A percentile compares a stretch with the other conserved stretches of the same genome.
phyloP scores from a whole-genome alignment of 371 early-diverging fungal genomes.

The Saksenaea oblongispora region DNA sequence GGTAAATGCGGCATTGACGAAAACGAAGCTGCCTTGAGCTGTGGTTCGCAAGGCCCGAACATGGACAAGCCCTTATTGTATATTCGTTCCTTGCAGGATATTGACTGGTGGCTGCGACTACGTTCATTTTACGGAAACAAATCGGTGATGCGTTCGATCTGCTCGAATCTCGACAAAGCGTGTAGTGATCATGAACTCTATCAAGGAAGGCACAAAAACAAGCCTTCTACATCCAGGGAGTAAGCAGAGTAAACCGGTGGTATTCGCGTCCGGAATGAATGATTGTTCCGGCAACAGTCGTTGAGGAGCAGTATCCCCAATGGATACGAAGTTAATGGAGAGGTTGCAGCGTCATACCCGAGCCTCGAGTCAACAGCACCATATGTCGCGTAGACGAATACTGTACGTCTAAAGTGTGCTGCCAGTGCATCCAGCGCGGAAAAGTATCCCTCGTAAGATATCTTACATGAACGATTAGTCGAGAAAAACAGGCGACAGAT shows the following conservation, averaged over 20 bases:
- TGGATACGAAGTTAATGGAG: not conserved
- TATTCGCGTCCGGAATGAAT: not conserved
- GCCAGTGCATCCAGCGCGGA: not conserved
- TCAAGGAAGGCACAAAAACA: not conserved
- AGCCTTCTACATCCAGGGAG: not conserved
- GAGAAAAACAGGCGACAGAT: not conserved
- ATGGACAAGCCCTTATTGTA: not conserved
- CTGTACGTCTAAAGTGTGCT: not conserved
- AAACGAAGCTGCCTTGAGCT: not conserved
- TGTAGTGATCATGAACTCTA: too few species aligned
- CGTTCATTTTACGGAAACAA: not conserved
- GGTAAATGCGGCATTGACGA: not conserved
- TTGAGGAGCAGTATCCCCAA: not conserved
- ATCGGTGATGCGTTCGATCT: not conserved
- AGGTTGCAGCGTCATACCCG: not conserved
- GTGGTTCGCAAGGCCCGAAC: not conserved
- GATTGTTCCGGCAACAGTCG: not conserved
- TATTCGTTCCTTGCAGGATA: not conserved
- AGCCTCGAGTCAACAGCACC: not conserved
- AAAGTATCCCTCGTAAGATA: not conserved
- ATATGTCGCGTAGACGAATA: not conserved
- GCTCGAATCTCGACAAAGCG: not conserved
- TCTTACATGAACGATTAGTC: not conserved
- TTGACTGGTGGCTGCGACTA: not conserved
- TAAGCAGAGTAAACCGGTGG: not conserved